These are phyloP conservation scores for Pisolithus tinctorius DNA, from an alignment of 768 basidiomycete species.

Conservation along the genomic window DNA sequence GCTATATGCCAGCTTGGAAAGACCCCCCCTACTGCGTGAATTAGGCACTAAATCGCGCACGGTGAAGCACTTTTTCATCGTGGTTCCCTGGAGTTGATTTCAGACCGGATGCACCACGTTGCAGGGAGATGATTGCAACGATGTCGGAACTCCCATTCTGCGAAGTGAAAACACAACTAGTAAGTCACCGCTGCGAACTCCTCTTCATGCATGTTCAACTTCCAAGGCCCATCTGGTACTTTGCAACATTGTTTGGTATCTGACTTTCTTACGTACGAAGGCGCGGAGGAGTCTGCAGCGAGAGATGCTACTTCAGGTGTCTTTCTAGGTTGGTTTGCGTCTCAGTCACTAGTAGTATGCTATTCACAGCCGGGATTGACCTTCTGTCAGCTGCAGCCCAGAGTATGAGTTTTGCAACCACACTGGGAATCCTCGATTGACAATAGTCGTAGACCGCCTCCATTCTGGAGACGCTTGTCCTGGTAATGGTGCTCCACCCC, in stretches of 20 bases:
- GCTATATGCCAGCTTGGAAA: neutral
- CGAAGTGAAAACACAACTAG: no score
- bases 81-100: no score
- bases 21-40: neutral
- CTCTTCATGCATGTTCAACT: no score
- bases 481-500: slow-evolving; percentile 26
- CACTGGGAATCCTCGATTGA: neutral
- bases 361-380: neutral
- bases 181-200: no score
- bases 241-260: neutral
- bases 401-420: neutral
- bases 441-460: neutral
- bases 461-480: slow-evolving; percentile 15
- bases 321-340: neutral
- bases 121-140: no score
- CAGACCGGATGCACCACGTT: no score
- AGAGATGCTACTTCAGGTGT: neutral
- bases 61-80: neutral
- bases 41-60: neutral
- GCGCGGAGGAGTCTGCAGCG: neutral
- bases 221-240: neutral
- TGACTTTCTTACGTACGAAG: neutral
- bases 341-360: neutral
- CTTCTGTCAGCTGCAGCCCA: neutral
- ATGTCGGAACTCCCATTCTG: no score